Evolutionary conservation across 768 basidiomycete genomes (phyloP).

Genomic region (Daedaleopsis nitida): DNA sequence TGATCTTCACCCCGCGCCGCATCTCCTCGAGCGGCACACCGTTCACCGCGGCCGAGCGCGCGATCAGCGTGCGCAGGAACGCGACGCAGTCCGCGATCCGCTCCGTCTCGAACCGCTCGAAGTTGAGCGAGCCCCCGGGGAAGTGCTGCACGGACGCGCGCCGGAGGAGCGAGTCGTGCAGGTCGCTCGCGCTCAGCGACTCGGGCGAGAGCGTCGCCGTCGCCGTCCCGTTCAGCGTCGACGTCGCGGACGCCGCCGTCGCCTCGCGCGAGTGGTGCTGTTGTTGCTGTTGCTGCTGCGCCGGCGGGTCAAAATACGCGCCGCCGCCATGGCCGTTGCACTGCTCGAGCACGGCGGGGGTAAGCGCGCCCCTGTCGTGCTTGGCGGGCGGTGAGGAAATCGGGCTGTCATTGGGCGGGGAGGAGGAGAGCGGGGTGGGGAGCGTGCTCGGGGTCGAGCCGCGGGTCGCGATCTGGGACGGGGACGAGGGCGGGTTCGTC

Average conservation of each 20-base stretch:
- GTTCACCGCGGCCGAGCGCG: constrained; percentile 82
- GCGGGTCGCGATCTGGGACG: constrained; percentile 62
- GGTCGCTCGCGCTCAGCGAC: constrained; percentile 41
- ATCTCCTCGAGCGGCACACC: constrained; percentile 88
- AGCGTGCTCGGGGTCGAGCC: constrained; percentile 55
- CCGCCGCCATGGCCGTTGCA: constrained; percentile 15
- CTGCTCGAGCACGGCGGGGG: constrained; percentile 64
- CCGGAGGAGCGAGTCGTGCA: constrained; percentile 68
- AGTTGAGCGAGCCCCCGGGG: constrained; percentile 96
- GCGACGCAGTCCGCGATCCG: constrained; percentile 81
- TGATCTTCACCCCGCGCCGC: constrained; percentile 91
- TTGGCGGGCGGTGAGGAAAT: constrained; percentile 32
- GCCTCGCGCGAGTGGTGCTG: neutral
- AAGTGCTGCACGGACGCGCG: constrained; percentile 77
- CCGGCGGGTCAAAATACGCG: constrained; percentile 1
- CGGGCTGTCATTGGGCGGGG: constrained; percentile 30
- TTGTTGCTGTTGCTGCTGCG: too few relatives aligned
- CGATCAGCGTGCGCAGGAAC: constrained; percentile 87
- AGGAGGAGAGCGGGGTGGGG: constrained; percentile 36
- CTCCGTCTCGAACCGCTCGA: constrained; percentile 94
- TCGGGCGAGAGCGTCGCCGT: constrained; percentile 38
- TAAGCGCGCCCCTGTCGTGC: constrained; percentile 70
- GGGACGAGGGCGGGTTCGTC: constrained; percentile 79
- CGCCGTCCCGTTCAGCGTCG: constrained; percentile 25
- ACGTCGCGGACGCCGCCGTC: constrained; percentile 17